Conservation (phyloP, 73 alveolate genomes). For the Halteria grandinella region DNA sequence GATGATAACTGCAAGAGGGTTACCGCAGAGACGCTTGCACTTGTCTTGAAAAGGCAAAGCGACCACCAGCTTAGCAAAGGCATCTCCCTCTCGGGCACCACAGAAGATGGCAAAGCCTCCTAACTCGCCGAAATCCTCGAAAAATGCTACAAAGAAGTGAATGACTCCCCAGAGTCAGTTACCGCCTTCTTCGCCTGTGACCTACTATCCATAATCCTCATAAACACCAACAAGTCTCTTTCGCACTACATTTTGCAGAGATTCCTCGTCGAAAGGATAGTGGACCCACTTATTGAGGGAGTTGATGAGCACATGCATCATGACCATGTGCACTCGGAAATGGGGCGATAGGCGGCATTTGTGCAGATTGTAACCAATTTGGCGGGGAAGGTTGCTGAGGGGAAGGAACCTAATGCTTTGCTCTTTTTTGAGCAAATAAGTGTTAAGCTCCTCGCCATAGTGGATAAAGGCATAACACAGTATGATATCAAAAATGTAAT, state of each 20-base stretch:
- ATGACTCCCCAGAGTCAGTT: conserved; percentile 61
- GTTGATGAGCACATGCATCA: not conserved
- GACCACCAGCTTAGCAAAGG: not conserved
- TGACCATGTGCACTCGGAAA: too few species aligned
- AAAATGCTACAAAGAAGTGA: conserved; percentile 32
- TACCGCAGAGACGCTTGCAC: conserved; percentile 14
- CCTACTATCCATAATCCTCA: conserved; percentile 25
- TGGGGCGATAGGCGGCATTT: conserved; percentile 2
- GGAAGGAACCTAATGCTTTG: too few species aligned
- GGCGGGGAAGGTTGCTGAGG: not conserved
- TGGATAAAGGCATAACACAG: not conserved
- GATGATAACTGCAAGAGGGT: conserved; percentile 39
- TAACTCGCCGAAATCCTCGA: conserved; percentile 32
- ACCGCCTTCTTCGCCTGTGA: conserved; percentile 33
- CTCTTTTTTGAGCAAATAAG: too few species aligned
- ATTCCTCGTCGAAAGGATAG: too few species aligned
- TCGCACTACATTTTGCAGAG: too few species aligned
- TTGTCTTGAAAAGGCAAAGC: not conserved
- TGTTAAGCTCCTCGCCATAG: not conserved
- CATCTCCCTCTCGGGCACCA: not conserved
- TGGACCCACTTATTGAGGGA: conserved; percentile 8
- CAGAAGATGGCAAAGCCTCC: not conserved
- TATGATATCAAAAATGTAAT: not conserved
- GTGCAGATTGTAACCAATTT: conserved; percentile 1
- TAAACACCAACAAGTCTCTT: too few species aligned